Evolutionary conservation across 2,329 filamentous ascomycete genomes (phyloP), one percentile per base, ranked within the genome.

Genomic region (Fusarium pseudonygamai): DNA sequence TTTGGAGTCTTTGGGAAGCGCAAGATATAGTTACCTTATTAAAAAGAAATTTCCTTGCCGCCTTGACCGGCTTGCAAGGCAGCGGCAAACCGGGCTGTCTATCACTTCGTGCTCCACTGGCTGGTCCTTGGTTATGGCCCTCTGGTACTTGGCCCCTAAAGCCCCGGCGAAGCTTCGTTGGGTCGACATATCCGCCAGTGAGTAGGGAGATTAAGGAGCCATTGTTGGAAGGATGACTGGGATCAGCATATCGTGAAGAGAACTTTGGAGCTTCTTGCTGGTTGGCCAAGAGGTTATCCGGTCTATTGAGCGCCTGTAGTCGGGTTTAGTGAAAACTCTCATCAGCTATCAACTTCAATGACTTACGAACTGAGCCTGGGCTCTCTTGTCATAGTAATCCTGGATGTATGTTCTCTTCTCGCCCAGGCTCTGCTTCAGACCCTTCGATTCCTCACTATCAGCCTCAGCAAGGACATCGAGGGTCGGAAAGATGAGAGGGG

Each of bases 401-500:
- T 49, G 39, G 14, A 67, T 66, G 34, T 53, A 67, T 10, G 30
- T 32, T 14, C 45, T 67, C 10, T 67, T 67, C 18, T 37, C 40
- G 1, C 53, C 53, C 24, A 67, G 7, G 3, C 22, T 67, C 11
- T 60, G 36, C 22, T 67, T 67, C 22, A 67, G 15, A 18, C 64
- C 46, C 7, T n/a, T 60, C 16, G 63, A 67, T 20, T 67, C 52
- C 9, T 67, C 63, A 2, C 20, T 67, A 34, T 67, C 53, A 11
- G 30, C 26, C 20, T 42, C 63, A 40, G 64, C 64, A 15, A 67
- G 63, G 13, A 46, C 46, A 61, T 67, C 64, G 22, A 67, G 28
- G 3, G 64, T 61, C 9, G 64, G 64, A 20, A 67, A 67, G 3
- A 68, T 32, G 2, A 89, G 79, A 0, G 86, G 84, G 6, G 87